Base-by-base conservation (phyloP, 202 grass and related monocot species). In the Eragrostis tef region DNA sequence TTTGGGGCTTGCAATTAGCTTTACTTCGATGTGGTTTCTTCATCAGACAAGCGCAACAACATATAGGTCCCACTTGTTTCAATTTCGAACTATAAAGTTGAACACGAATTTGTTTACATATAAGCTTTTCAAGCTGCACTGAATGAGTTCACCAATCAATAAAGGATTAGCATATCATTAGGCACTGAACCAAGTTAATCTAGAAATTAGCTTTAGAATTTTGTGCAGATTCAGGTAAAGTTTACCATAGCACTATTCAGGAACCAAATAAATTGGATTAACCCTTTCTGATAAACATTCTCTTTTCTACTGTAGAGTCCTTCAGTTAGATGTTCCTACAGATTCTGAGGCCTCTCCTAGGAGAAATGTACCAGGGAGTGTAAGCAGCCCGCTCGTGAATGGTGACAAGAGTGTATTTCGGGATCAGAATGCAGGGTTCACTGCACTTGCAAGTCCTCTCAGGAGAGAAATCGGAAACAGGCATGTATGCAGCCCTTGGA, bases 1-100 rank as follows among this genome's bases (percentile, higher is more conserved):
- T 93, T 70, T 99, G 83, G 96, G 96, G 72, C 90, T 99, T 73
- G 96, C 81, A 54, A 99, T 99, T 67, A 96, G 96, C 82, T 99
- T 99, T 84, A 90, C 93, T 67, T 99, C 90, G 0, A 86, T 99
- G 90, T 99, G 96, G 96, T 99, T 99, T 90, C 96, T 99, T 91
- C 93, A 87, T 72, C 96, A 99, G 81, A 96, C 96, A 74, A 92
- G 89, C 11, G 93, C 96, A 19, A 99, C 96, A 43, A 95, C 96
- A 61, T 99, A 99, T 73, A 95, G 96, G 96, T 99, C 85, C 11
- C 1, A 25, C 80, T 25, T 54, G 60, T 77, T 31, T 59, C 3
- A 70, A 46, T 16, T 67, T 74, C 49, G 19, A 51, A 24, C 9
- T 75, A 60, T 13, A 68, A 22, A 49, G 66, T 15, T 75, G 50